Conservation (phyloP, 176 grass and related monocot species). For the Saccharum officinarum region DNA sequence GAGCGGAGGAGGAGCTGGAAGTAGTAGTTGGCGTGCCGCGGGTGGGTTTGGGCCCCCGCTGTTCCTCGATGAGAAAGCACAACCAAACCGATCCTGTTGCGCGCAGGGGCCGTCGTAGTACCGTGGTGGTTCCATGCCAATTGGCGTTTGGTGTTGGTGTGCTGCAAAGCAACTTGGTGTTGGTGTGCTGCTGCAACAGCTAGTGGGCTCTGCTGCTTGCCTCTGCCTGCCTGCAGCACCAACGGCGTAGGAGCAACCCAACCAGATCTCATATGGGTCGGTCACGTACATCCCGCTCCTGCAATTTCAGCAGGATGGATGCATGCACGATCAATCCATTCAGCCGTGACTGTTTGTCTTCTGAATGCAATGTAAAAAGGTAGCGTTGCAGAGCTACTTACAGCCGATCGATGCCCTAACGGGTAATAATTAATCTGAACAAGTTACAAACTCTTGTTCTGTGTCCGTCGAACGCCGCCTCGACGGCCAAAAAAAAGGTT, state of each 20-base stretch:
- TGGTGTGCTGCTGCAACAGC: background rate
- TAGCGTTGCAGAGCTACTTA: no score
- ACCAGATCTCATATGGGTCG: background rate
- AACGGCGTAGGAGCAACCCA: background rate
- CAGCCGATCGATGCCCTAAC: background rate
- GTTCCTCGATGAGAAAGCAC: conserved; percentile 45
- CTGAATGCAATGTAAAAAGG: no score
- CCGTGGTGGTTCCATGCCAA: conserved; percentile 42
- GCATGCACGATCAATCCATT: no score
- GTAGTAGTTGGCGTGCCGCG: conserved; percentile 40
- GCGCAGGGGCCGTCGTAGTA: no score
- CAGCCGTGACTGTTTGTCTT: no score
- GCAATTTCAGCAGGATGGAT: no score
- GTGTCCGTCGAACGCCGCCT: background rate
- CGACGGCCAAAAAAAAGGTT: background rate
- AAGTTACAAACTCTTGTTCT: background rate
- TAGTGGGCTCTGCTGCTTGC: background rate
- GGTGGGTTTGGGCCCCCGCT: conserved; percentile 36
- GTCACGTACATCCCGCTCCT: no score
- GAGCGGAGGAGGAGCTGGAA: conserved; percentile 28
- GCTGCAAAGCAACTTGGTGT: conserved; percentile 6
- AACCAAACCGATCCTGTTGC: conserved; percentile 26
- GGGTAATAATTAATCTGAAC: background rate
- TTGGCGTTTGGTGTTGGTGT: conserved; percentile 37
- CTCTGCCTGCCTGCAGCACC: background rate